Percentiles rank a stretch among this genome's conserved stretches.
These are phyloP conservation scores for Cucumis variabilis DNA, from an alignment of 331 rosid species.

Conservation along the genomic window DNA sequence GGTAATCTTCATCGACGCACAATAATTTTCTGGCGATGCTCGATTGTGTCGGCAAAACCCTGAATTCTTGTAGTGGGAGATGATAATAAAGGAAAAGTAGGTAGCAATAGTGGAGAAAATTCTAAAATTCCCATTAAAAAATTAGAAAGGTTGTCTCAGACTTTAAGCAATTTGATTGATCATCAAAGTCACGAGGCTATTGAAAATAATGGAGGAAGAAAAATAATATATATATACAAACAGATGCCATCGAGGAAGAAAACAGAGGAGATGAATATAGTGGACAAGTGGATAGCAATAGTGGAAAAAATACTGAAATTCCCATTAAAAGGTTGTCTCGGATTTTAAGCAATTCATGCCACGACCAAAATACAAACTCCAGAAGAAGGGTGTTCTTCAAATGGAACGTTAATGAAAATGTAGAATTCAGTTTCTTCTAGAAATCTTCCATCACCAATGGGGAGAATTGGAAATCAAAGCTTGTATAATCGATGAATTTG, in stretches of 20 bases:
- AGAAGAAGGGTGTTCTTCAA: constrained; percentile 25
- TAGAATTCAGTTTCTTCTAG: background rate
- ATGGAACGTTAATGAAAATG: background rate
- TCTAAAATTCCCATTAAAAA: background rate
- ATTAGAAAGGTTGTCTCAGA: background rate
- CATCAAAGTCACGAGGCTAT: background rate
- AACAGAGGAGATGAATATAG: too few species aligned
- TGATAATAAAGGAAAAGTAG: background rate
- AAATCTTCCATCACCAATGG: background rate
- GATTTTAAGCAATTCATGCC: background rate
- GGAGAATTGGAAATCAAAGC: background rate
- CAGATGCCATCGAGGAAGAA: background rate
- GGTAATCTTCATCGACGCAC: too few species aligned
- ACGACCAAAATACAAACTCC: background rate
- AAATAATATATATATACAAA: background rate
- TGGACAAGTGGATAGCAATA: too few species aligned
- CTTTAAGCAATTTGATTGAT: background rate
- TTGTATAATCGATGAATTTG: background rate
- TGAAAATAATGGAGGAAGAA: background rate
- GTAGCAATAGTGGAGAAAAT: background rate
- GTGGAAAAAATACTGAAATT: too few species aligned
- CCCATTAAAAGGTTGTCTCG: too few species aligned
- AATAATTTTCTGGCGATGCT: too few species aligned
- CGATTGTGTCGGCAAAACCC: too few species aligned
- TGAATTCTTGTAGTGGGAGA: too few species aligned